Percentiles rank a stretch among this genome's conserved stretches.
These are phyloP conservation scores for Xylaria nigripes DNA, from an alignment of 495 filamentous ascomycete species.

Conservation along the genomic window DNA sequence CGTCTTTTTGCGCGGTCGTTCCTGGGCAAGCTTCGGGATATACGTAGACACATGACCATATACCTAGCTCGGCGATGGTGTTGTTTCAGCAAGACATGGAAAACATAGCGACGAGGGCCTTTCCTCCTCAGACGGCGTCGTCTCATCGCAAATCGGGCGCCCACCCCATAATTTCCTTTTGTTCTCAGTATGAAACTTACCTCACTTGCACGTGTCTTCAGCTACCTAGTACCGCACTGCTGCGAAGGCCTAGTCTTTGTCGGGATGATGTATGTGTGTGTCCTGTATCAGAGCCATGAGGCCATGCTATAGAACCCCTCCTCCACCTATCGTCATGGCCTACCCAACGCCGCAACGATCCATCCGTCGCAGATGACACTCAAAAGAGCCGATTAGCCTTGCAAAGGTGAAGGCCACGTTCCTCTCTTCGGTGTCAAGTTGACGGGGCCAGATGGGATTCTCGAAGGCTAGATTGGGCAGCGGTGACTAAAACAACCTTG, in stretches of 20 bases:
- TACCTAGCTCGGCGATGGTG: not conserved
- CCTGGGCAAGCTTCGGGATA: not conserved
- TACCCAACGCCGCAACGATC: not conserved
- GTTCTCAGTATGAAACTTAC: not conserved
- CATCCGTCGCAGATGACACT: not conserved
- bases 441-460: not conserved
- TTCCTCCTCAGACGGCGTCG: not conserved
- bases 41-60: slow-evolving; percentile 1
- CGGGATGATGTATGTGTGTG: not conserved
- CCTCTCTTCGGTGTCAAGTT: not conserved
- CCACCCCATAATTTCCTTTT: not conserved
- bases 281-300: not conserved
- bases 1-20: not conserved
- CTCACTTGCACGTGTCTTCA: not conserved
- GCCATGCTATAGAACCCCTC: not conserved
- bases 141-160: no score
- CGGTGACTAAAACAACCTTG: not conserved
- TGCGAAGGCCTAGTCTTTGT: not conserved
- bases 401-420: not conserved
- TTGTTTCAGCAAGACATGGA: not conserved
- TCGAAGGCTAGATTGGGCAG: not conserved
- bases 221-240: not conserved
- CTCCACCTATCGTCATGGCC: not conserved
- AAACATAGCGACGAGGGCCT: not conserved
- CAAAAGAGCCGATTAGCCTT: not conserved